A percentile compares a stretch with the other conserved stretches of the same genome.
Conservation (phyloP, 192 early-diverging fungal genomes). For the Linnemannia zychae region DNA sequence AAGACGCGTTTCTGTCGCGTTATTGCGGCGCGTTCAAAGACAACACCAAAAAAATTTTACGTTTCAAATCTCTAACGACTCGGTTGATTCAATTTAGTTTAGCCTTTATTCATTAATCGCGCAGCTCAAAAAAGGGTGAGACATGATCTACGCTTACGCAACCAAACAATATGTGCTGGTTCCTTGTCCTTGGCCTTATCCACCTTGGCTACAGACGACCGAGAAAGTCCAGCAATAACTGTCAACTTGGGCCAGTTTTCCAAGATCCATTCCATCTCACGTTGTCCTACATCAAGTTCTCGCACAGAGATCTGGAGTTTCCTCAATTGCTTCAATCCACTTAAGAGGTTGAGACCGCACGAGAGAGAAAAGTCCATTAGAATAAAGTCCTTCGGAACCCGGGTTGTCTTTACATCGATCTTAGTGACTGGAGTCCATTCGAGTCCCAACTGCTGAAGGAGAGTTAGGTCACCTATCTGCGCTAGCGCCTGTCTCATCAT, state of each 20-base stretch:
- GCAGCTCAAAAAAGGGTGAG: not conserved
- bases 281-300: not conserved
- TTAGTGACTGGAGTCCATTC: not conserved
- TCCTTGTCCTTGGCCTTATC: not conserved
- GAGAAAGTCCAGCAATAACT: not conserved
- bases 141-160: not conserved
- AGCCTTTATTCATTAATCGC: too few relatives aligned
- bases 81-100: too few relatives aligned
- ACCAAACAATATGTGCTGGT: not conserved
- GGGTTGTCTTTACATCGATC: not conserved
- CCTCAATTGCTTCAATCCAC: not conserved
- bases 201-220: not conserved
- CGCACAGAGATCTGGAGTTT: not conserved
- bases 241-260: not conserved
- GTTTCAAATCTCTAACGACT: too few relatives aligned
- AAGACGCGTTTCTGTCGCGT: too few relatives aligned
- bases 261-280: not conserved
- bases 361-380: not conserved
- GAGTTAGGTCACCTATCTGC: not conserved
- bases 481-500: conserved; percentile 1
- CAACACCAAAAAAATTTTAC: too few relatives aligned
- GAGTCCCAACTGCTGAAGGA: not conserved
- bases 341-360: not conserved
- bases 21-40: too few relatives aligned
- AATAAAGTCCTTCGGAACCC: not conserved